Base-by-base conservation (phyloP, 352 stramenopile genomes). In the Phytophthora boehmeriae region DNA sequence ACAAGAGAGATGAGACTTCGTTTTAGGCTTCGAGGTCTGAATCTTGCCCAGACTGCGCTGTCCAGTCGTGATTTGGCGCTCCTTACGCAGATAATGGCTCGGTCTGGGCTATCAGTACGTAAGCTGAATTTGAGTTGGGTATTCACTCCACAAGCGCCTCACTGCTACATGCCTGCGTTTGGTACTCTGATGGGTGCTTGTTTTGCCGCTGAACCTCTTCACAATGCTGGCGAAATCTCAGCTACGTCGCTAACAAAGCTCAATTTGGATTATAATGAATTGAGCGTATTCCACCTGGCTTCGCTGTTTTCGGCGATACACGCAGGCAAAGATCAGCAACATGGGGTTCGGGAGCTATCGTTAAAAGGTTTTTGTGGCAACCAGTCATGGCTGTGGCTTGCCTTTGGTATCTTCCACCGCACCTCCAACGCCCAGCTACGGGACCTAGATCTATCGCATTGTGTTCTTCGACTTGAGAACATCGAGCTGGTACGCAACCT, bases 271-370 rank as follows among this genome's bases (percentile, higher is more conserved):
- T 75, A n/a, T 23, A 77, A 58, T 39, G 16, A 32, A 23, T 25
- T 86, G n/a, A 71, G 57, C 16, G 22, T 32, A 13, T 54, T 44
- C 17, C 64, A 75, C 11, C 39, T 88, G 27, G 61, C 60, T 22
- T 73, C 75, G 22, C 53, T 88, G 0, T 80, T 83, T 49, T 84
- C 78, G 2, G 68, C 71, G 16, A 43, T 84, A 16, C 55, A 64
- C 25, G 44, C 17, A 30, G 50, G 59, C 13, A 44, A 44, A 44
- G 45, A 14, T 5, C 56, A 35, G 16, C 27, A 20, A 13, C 11
- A 11, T 16, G 47, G 63, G 1, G 45, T 70, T n/a, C 45, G 57
- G 13, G 35, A 69, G 27, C 57, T 88, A n/a, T 84, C 71, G 4
- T 48, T 88, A 0, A 28, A 10, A 13, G 55, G 53, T 0, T 74